Evolutionary conservation across 1,139 yeast species (phyloP).

Genomic region (Debaryomyces psychrophilus): DNA sequence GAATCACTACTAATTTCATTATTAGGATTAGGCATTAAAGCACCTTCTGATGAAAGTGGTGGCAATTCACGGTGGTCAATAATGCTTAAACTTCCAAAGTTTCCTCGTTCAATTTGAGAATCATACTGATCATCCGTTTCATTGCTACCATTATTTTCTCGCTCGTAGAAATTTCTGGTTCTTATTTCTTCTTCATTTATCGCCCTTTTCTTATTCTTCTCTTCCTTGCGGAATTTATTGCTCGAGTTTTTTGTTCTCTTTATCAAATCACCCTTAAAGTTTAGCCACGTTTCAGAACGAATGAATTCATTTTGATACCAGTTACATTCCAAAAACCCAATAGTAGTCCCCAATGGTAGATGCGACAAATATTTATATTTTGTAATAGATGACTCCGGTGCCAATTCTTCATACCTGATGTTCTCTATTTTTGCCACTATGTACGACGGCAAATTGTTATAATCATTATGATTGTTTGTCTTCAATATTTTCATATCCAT

Average conservation of each 20-base stretch:
- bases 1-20: conserved; percentile 8
- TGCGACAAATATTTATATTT: conserved; percentile 78
- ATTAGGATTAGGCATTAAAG: not conserved
- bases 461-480: conserved; percentile 58
- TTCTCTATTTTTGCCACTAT: conserved; percentile 68
- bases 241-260: conserved; percentile 59
- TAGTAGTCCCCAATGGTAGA: conserved; percentile 80
- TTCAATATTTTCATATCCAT: conserved; percentile 77
- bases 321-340: conserved; percentile 84
- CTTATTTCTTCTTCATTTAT: conserved; percentile 63
- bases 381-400: conserved; percentile 55
- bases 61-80: conserved; percentile 36
- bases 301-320: conserved; percentile 59
- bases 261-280: conserved; percentile 60
- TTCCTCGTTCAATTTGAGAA: conserved; percentile 16
- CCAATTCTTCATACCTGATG: conserved; percentile 63
- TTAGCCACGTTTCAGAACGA: conserved; percentile 53
- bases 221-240: conserved; percentile 65
- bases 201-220: conserved; percentile 61
- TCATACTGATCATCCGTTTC: conserved; percentile 18
- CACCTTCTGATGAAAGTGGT: conserved; percentile 17
- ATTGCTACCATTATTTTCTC: conserved; percentile 49
- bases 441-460: conserved; percentile 66
- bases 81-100: conserved; percentile 37
- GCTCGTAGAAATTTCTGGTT: conserved; percentile 57